phyloP scores from a whole-genome alignment of 2,329 filamentous ascomycete species.

The Exophiala sp. region DNA sequence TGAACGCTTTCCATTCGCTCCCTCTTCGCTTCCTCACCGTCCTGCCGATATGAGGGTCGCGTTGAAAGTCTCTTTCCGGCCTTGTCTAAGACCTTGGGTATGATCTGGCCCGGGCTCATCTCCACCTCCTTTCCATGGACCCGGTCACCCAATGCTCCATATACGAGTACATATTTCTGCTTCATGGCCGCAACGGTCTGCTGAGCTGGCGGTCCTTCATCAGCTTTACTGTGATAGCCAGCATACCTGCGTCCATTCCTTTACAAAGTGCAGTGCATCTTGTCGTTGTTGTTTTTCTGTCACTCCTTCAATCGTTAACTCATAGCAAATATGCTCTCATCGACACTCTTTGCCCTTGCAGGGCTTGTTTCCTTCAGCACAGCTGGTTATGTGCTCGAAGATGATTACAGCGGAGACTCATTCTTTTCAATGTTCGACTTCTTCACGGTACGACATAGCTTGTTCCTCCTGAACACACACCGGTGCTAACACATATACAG shows the following conservation, averaged over 20 bases:
- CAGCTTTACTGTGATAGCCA: neutral
- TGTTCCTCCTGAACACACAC: neutral
- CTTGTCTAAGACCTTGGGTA: neutral
- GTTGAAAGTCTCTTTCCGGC: neutral
- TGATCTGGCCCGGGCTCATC: conserved; percentile 4
- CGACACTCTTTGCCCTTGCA: conserved; percentile 21
- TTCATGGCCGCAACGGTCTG: neutral
- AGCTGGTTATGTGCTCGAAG: conserved; percentile 42
- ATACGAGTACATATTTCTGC: neutral
- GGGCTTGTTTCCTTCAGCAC: conserved; percentile 29
- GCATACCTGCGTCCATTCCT: conserved; percentile 7
- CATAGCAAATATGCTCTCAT: conserved; percentile 24
- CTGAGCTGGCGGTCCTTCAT: neutral
- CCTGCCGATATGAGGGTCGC: neutral
- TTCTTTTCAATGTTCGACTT: conserved; percentile 55
- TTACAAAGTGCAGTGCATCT: neutral
- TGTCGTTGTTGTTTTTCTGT: neutral
- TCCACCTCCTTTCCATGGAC: conserved; percentile 3
- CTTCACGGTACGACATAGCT: conserved; percentile 41
- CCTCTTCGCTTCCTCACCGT: neutral
- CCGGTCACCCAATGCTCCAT: neutral
- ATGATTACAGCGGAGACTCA: conserved; percentile 45
- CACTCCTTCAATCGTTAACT: conserved; percentile 3
- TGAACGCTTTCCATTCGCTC: neutral
- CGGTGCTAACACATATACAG: conserved; percentile 27